phyloP scores from a whole-genome alignment of 1,284 basidiomycete genomes.

The Naganishia cerealis region DNA sequence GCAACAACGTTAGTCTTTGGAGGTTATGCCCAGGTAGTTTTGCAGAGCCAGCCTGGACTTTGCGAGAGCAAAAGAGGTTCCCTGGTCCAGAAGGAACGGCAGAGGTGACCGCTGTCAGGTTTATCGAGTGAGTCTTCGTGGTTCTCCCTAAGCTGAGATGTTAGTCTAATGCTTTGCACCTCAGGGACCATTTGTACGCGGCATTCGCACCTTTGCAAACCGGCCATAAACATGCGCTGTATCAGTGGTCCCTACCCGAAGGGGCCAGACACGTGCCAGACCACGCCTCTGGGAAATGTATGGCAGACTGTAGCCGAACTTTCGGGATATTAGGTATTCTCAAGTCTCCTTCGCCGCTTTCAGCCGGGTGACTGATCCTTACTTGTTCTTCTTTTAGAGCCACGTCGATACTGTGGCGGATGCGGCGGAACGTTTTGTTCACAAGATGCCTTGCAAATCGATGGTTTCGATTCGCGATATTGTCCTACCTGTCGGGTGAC shows the following conservation, averaged over 20 bases:
- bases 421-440: conserved; percentile 54
- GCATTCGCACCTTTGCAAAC: conserved; percentile 36
- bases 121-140: conserved; percentile 47
- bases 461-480: conserved; percentile 47
- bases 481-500: conserved; percentile 47
- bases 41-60: conserved; percentile 27
- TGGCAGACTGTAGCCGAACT: conserved; percentile 45
- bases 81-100: conserved; percentile 42
- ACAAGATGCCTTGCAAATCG: conserved; percentile 47
- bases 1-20: conserved; percentile 46
- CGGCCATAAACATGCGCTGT: conserved; percentile 42
- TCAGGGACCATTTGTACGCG: conserved; percentile 51
- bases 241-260: conserved; percentile 54
- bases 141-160: neutral
- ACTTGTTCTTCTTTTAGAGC: conserved; percentile 40
- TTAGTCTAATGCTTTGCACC: conserved; percentile 15
- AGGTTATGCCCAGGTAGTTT: conserved; percentile 37
- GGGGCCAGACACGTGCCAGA: conserved; percentile 50
- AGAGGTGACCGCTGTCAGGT: conserved; percentile 47
- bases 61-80: conserved; percentile 43
- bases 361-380: neutral
- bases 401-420: conserved; percentile 51
- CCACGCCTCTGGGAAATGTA: conserved; percentile 41
- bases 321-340: conserved; percentile 49
- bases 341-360: neutral